Percentiles rank a stretch among this genome's conserved stretches.
Evolutionary conservation across 1,284 basidiomycete species (phyloP).

Genomic region (Cutaneotrichosporon cutaneum): DNA sequence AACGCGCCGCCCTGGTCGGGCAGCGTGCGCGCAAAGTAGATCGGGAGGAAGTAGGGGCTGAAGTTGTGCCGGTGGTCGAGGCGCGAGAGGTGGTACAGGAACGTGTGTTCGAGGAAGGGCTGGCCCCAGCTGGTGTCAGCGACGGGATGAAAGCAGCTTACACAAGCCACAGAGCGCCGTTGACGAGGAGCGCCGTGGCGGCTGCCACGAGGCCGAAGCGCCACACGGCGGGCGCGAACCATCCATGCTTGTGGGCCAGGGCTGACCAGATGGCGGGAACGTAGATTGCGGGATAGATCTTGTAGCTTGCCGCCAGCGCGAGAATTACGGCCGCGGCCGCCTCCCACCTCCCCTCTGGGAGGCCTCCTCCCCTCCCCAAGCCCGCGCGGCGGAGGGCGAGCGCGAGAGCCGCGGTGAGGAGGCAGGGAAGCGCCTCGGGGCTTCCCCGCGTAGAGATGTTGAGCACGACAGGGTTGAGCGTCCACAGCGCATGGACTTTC

Average conservation of each 20-base stretch:
- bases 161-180: slow-evolving; percentile 70
- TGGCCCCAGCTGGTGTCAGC: slow-evolving; percentile 73
- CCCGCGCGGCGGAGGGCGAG: slow-evolving; percentile 64
- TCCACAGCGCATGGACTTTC: slow-evolving; percentile 61
- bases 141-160: too few relatives aligned
- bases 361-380: not conserved
- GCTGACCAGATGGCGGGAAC: slow-evolving; percentile 71
- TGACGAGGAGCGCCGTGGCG: slow-evolving; percentile 67
- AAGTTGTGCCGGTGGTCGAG: slow-evolving; percentile 98
- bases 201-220: slow-evolving; percentile 70
- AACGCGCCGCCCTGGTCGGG: not conserved
- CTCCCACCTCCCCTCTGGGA: slow-evolving; percentile 31
- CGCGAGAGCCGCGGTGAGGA: slow-evolving; percentile 59
- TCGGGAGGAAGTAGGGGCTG: slow-evolving; percentile 93
- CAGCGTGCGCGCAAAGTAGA: slow-evolving; percentile 62
- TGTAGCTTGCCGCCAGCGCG: slow-evolving; percentile 84
- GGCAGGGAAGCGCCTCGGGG: slow-evolving; percentile 82
- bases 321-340: slow-evolving; percentile 66
- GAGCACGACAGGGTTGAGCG: slow-evolving; percentile 91
- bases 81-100: slow-evolving; percentile 86
- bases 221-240: slow-evolving; percentile 62
- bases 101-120: slow-evolving; percentile 87
- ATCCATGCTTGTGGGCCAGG: slow-evolving; percentile 53
- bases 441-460: slow-evolving; percentile 96
- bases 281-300: slow-evolving; percentile 93